Conservation (phyloP, 2,329 filamentous ascomycete species). For the Zymoseptoria passerinii region DNA sequence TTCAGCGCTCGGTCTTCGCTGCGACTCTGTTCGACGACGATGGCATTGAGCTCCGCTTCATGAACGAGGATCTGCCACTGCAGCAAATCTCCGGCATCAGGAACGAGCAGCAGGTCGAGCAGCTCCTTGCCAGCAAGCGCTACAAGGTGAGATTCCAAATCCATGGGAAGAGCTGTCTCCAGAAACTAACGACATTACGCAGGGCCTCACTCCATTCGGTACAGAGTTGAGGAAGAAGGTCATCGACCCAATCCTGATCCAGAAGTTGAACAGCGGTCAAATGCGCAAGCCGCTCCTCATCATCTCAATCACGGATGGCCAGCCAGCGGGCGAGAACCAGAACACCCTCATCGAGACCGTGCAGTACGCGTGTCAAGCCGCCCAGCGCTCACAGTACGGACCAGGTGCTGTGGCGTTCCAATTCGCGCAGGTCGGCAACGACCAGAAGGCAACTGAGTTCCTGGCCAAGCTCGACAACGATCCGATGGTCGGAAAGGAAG, state of each 20-base stretch:
- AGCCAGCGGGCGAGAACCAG: conserved; percentile 54
- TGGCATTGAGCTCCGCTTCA: conserved; percentile 60
- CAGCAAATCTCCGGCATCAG: conserved; percentile 47
- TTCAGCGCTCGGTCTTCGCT: conserved; percentile 55
- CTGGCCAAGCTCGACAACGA: conserved; percentile 56
- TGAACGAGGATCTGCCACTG: conserved; percentile 52
- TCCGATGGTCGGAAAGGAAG: conserved; percentile 50
- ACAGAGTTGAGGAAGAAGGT: conserved; percentile 55
- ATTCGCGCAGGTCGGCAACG: conserved; percentile 62
- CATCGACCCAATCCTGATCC: conserved; percentile 51
- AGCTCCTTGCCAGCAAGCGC: conserved; percentile 49
- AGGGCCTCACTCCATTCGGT: conserved; percentile 59
- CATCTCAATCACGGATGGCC: conserved; percentile 58
- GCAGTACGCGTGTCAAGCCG: conserved; percentile 44
- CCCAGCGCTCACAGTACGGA: conserved; percentile 45
- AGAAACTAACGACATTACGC: background rate
- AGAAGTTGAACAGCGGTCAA: conserved; percentile 43
- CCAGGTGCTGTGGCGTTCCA: conserved; percentile 54
- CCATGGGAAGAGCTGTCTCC: too few relatives aligned
- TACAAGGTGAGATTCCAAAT: conserved; percentile 42
- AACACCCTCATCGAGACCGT: conserved; percentile 52
- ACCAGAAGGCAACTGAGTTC: conserved; percentile 56
- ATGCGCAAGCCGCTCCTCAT: conserved; percentile 57
- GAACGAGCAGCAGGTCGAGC: conserved; percentile 49
- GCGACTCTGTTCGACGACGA: conserved; percentile 62